Conservation (phyloP, 345 rosid species). For the Populus alba region DNA sequence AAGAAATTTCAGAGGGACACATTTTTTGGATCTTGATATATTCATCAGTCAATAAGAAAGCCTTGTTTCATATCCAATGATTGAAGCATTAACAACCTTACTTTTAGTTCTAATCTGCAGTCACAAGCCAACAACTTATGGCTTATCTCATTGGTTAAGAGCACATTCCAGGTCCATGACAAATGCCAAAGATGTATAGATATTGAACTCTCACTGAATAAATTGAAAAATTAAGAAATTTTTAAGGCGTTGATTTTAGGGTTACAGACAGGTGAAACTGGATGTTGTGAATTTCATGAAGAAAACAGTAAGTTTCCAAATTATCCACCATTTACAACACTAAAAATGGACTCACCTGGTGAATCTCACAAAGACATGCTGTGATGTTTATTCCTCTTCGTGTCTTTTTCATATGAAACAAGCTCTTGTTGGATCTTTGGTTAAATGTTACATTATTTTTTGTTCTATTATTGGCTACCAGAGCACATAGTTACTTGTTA, state of each 20-base stretch:
- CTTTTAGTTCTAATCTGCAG: not conserved
- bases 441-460: not conserved
- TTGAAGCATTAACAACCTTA: not conserved
- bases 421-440: not conserved
- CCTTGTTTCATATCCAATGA: not conserved
- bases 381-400: not conserved
- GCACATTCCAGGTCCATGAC: not conserved
- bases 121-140: not conserved
- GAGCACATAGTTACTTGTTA: not conserved
- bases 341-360: not conserved
- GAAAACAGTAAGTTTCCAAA: not conserved
- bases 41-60: not conserved
- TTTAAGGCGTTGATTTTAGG: not conserved
- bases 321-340: not conserved
- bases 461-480: not conserved
- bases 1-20: not conserved
- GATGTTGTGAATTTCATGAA: not conserved
- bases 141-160: not conserved
- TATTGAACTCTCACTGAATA: not conserved
- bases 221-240: not conserved
- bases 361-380: not conserved
- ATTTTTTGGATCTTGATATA: not conserved
- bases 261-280: not conserved
- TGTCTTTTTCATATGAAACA: not conserved
- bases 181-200: not conserved